A percentile compares a stretch with the other conserved stretches of the same genome.
phyloP scores from a whole-genome alignment of 768 basidiomycete genomes.

The Boletus pseudopeckii region DNA sequence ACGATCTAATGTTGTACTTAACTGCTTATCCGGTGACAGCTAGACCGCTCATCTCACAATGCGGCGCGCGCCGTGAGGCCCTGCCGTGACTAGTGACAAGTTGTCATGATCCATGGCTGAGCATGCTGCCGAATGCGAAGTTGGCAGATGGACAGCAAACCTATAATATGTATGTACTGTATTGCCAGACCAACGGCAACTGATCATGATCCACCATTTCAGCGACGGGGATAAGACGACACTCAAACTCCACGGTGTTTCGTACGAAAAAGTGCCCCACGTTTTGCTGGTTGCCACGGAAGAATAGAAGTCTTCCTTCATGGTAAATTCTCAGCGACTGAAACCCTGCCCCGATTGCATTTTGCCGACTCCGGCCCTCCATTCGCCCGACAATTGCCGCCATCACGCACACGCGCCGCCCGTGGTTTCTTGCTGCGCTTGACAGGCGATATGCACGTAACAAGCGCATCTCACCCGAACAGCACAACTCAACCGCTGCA shows the following conservation, averaged over 20 bases:
- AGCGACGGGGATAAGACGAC: slow-evolving; percentile 19
- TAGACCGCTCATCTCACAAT: slow-evolving; percentile 19
- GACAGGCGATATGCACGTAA: slow-evolving; percentile 15
- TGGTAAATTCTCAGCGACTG: slow-evolving; percentile 21
- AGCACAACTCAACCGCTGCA: not conserved
- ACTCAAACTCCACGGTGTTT: slow-evolving; percentile 25
- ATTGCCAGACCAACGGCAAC: not conserved
- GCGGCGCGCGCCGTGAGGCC: not conserved
- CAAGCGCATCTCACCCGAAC: slow-evolving; percentile 5
- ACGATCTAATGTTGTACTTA: slow-evolving; percentile 18
- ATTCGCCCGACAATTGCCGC: slow-evolving; percentile 20
- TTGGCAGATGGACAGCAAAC: not conserved
- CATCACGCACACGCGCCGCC: slow-evolving; percentile 1
- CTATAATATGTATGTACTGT: not conserved
- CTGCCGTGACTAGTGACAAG: not conserved
- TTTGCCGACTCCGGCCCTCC: slow-evolving; percentile 8
- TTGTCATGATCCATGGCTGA: not conserved
- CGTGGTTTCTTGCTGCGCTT: slow-evolving; percentile 1
- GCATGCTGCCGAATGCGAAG: slow-evolving; percentile 24
- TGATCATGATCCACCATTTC: not conserved
- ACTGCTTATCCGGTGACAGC: slow-evolving; percentile 23
- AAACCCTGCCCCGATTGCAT: slow-evolving; percentile 10
- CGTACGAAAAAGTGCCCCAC: slow-evolving; percentile 18
- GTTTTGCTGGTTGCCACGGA: slow-evolving; percentile 31
- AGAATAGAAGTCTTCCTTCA: slow-evolving; percentile 32